These are phyloP conservation scores for Aspergillus wentii DNA, from an alignment of 495 filamentous ascomycete genomes.

Conservation along the genomic window DNA sequence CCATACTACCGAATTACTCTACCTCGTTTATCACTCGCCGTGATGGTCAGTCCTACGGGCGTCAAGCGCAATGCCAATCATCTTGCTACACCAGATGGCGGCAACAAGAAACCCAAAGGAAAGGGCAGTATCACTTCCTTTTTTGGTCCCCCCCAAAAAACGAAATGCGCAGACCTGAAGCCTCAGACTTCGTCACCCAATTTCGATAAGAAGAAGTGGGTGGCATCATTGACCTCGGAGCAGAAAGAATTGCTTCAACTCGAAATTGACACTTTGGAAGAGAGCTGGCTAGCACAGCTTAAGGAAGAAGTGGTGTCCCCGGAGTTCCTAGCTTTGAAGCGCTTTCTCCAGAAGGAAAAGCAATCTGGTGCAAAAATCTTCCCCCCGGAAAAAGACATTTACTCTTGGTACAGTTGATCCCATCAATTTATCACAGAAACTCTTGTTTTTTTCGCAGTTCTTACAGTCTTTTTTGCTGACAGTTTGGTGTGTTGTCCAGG, in stretches of 20 bases:
- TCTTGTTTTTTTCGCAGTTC: too few species aligned
- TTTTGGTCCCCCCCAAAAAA: conserved; percentile 53
- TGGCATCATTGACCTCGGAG: conserved; percentile 69
- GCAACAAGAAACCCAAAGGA: conserved; percentile 63
- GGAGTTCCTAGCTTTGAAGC: conserved; percentile 82
- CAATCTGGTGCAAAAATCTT: conserved; percentile 71
- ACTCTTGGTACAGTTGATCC: conserved; percentile 66
- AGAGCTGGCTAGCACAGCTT: conserved; percentile 82
- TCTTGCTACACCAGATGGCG: conserved; percentile 15
- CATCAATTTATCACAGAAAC: too few species aligned
- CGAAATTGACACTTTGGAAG: conserved; percentile 87
- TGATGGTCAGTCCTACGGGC: conserved; percentile 25
- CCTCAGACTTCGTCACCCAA: conserved; percentile 32
- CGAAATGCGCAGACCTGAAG: conserved; percentile 19
- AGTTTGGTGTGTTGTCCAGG: conserved; percentile 39
- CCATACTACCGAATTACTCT: too few species aligned
- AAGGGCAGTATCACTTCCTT: conserved; percentile 61
- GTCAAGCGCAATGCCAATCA: conserved; percentile 34
- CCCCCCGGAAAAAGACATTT: conserved; percentile 84
- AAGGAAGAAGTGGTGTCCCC: conserved; percentile 74
- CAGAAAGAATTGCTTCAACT: conserved; percentile 76
- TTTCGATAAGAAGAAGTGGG: conserved; percentile 88
- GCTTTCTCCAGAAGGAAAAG: conserved; percentile 76
- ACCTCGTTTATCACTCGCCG: too few species aligned
- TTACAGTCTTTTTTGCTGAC: too few species aligned